Evolutionary conservation across 257 asterid species (phyloP), one percentile per base, ranked within the genome.

Genomic region (Ajuga chamaepitys): DNA sequence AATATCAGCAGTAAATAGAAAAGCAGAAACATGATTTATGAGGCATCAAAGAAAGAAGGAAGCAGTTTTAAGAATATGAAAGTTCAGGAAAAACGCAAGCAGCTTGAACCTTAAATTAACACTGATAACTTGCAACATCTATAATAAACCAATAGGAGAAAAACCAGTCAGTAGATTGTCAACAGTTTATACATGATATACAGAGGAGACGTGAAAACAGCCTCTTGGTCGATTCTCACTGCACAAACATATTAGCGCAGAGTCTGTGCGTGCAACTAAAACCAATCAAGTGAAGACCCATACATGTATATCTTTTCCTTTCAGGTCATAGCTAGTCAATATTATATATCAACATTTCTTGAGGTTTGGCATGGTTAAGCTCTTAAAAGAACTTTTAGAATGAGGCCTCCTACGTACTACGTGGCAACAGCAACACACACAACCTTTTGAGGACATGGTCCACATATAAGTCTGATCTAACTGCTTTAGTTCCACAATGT

Each of bases 41-140:
- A 18, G 51, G 51, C 65, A 62, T 54, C 53, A 58, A 55, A 65
- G 62, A 41, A 62, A 26, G 45, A 61, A 16, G 3, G 18, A 48
- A 20, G 38, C 3, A 67, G 34, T 42, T 50, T 48, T 32, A 34
- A 16, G 65, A 62, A 14, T 70, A 28, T 11, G 62, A 60, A 20
- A 11, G 20, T 25, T 21, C 53, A 65, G 12, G 8, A 17, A 32
- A 41, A 32, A 37, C 18, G 14, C 0, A 40, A 37, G 24, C 34
- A 66, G 17, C 42, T 21, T 7, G 14, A 20, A 54, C 17, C 0
- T 24, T 13, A 7, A 16, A 34, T 13, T 9, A 16, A 12, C 22
- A 40, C 28, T 42, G 48, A 24, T 18, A 20, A 42, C 9, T 10
- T 51, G 20, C 7, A 61, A 17, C 55, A 52, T 53, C 55, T 4